Evolutionary conservation across 2,329 filamentous ascomycete species (phyloP).

Genomic region (Colletotrichum costaricense): DNA sequence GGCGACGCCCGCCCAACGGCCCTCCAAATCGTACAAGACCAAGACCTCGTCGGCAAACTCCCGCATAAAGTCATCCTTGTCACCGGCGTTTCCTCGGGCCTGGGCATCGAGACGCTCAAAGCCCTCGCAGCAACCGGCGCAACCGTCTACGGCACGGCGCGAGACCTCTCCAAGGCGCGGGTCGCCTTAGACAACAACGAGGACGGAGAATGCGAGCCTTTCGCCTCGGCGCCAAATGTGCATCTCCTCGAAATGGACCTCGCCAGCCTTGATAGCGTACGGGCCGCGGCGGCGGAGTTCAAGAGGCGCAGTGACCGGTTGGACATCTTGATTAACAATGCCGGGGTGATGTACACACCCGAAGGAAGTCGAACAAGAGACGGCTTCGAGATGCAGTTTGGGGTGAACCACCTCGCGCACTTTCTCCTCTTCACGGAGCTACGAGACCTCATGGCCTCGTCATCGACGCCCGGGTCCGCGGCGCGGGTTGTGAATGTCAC

Average conservation of each 20-base stretch:
- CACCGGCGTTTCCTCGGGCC: conserved; percentile 52
- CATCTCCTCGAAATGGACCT: conserved; percentile 46
- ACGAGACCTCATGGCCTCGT: conserved; percentile 52
- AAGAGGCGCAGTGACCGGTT: conserved; percentile 2
- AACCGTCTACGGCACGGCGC: neutral
- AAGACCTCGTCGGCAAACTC: conserved; percentile 9
- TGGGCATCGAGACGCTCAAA: neutral
- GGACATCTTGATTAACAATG: conserved; percentile 37
- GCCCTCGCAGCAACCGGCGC: neutral
- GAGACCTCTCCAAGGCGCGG: neutral
- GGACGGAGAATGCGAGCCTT: neutral
- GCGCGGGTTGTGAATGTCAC: conserved; percentile 59
- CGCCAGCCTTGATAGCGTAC: conserved; percentile 42
- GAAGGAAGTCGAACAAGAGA: conserved; percentile 30
- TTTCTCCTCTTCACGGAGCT: conserved; percentile 65
- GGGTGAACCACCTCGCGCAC: conserved; percentile 62
- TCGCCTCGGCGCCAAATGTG: conserved; percentile 33
- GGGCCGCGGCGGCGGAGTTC: conserved; percentile 36
- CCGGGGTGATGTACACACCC: conserved; percentile 19
- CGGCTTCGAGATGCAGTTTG: conserved; percentile 54
- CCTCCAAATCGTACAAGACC: conserved; percentile 24
- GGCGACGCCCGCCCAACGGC: conserved; percentile 28
- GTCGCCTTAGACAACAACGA: neutral
- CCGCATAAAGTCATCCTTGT: conserved; percentile 47
- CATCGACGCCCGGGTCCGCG: conserved; percentile 49